Conservation (phyloP, 192 early-diverging fungal genomes). For the Backusella morwellensis region DNA sequence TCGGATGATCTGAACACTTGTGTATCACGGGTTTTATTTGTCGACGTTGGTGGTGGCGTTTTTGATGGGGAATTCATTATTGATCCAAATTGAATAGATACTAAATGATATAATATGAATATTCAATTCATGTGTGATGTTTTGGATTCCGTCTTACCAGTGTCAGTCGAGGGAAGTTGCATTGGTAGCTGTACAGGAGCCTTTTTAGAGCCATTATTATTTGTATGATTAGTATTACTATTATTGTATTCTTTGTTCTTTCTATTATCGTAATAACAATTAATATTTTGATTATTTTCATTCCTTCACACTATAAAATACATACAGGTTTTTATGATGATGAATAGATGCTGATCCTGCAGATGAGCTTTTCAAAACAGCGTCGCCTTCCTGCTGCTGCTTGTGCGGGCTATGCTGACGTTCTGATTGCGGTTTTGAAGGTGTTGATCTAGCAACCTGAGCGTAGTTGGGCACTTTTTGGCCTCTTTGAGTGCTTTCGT, state of each 20-base stretch:
- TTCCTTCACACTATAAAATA: not conserved
- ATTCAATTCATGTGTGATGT: not conserved
- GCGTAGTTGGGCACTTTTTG: not conserved
- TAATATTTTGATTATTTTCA: not conserved
- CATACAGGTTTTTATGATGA: not conserved
- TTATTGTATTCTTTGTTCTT: constrained; percentile 8
- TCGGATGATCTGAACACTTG: not conserved
- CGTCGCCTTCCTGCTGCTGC: not conserved
- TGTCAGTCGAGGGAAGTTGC: constrained; percentile 22
- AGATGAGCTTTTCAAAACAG: constrained; percentile 5
- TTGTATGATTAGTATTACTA: constrained; percentile 4
- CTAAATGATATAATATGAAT: not conserved
- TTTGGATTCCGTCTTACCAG: not conserved
- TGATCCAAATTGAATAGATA: constrained; percentile 22
- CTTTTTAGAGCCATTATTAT: constrained; percentile 2
- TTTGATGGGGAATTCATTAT: constrained; percentile 26
- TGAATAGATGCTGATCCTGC: not conserved
- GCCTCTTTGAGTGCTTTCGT: not conserved
- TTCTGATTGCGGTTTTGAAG: not conserved
- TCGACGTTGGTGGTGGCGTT: not conserved
- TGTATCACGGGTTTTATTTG: constrained; percentile 20
- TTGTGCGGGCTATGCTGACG: not conserved
- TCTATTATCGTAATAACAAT: not conserved
- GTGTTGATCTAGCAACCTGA: constrained; percentile 8
- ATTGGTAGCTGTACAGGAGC: constrained; percentile 10